Percentiles rank a stretch among this genome's conserved stretches.
Conservation (phyloP, 1,284 basidiomycete species). For the Athelia psychrophila region DNA sequence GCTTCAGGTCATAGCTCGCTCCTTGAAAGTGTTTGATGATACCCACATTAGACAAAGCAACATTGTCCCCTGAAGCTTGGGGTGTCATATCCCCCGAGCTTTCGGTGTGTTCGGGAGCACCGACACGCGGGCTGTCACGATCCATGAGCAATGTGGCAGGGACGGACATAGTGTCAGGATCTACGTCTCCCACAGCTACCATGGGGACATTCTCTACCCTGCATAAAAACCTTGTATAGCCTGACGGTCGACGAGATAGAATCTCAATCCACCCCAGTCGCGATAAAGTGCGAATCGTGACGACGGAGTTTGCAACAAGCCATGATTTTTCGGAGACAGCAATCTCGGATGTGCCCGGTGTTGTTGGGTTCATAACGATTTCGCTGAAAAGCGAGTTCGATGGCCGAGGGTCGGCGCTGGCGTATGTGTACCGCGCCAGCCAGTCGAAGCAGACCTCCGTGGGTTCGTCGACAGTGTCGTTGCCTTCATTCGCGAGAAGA, state of each 20-base stretch:
- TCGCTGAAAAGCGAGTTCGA: conserved; percentile 79
- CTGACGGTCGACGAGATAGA: conserved; percentile 84
- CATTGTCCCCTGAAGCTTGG: background rate
- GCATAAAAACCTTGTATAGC: conserved; percentile 85
- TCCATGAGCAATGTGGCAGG: conserved; percentile 77
- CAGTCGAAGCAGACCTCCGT: conserved; percentile 99
- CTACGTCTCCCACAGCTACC: conserved; percentile 78
- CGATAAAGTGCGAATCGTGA: conserved; percentile 79
- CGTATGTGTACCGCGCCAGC: conserved; percentile 93
- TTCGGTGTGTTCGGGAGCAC: conserved; percentile 17
- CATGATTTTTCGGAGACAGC: conserved; percentile 71
- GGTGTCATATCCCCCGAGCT: conserved; percentile 1
- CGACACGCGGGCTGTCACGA: conserved; percentile 39
- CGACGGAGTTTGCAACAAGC: conserved; percentile 84
- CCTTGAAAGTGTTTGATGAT: background rate
- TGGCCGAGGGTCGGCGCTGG: conserved; percentile 90
- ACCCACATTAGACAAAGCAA: background rate
- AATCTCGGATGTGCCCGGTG: conserved; percentile 33
- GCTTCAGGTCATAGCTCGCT: background rate
- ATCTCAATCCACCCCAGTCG: conserved; percentile 91
- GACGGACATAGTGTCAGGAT: conserved; percentile 72
- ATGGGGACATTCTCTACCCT: conserved; percentile 89
- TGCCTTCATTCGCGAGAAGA: conserved; percentile 83
- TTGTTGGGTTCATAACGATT: conserved; percentile 56
- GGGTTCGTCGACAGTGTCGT: conserved; percentile 77